Conservation (phyloP, 768 basidiomycete genomes). For the Lentinula raphanica region DNA sequence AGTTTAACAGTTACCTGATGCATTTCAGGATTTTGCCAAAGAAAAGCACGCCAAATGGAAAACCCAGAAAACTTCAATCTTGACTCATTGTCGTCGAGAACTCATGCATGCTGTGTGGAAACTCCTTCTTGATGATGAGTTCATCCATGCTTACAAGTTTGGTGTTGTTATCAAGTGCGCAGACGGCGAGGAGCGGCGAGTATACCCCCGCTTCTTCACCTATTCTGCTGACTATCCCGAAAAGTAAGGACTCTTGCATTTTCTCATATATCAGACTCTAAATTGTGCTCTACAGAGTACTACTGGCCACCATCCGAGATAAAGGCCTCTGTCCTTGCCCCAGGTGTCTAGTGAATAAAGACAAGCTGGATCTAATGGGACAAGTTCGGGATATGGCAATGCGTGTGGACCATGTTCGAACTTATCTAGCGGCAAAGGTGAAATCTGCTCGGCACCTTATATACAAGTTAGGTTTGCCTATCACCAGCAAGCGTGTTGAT, state of each 20-base stretch:
- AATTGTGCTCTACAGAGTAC: constrained; percentile 8
- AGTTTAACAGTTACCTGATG: not conserved
- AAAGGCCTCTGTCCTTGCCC: constrained; percentile 18
- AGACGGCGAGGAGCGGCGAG: constrained; percentile 16
- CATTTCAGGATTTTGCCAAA: not conserved
- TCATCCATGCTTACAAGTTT: constrained; percentile 15
- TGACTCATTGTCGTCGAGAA: constrained; percentile 14
- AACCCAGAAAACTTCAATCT: not conserved
- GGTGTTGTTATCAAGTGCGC: constrained; percentile 17
- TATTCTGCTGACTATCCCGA: constrained; percentile 25
- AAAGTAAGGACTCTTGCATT: constrained; percentile 13
- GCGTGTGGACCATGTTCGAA: not conserved
- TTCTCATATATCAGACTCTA: not conserved
- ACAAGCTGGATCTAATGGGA: constrained; percentile 6
- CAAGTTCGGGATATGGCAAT: not conserved
- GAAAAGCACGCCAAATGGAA: not conserved
- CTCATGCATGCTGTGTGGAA: constrained; percentile 19
- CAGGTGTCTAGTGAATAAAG: constrained; percentile 14
- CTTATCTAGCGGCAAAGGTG: not conserved
- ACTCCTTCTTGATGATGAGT: no score
- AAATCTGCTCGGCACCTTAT: constrained; percentile 7
- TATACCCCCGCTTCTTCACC: constrained; percentile 19
- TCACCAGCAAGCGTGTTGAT: not conserved
- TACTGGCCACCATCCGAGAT: constrained; percentile 15
- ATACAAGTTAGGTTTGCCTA: not conserved